phyloP scores from a whole-genome alignment of 169 alveolate species.

The Cryptosporidium xiaoi region DNA sequence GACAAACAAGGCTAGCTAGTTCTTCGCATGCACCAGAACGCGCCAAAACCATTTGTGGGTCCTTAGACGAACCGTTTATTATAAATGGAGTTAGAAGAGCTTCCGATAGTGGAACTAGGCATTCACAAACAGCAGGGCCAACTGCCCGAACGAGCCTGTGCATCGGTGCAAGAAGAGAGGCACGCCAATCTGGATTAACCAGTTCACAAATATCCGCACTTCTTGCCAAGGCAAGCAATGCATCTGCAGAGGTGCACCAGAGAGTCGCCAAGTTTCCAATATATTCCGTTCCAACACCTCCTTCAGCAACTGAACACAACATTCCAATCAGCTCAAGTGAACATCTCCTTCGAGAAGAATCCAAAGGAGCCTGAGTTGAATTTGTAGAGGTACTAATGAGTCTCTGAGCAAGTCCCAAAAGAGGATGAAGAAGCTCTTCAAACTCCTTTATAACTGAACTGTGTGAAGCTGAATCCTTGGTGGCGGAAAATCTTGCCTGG shows the following conservation, averaged over 20 bases:
- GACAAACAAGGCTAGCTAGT: slow-evolving; percentile 38
- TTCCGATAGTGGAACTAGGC: slow-evolving; percentile 19
- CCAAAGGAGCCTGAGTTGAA: neutral
- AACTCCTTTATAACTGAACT: slow-evolving; percentile 15
- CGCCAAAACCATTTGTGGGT: neutral
- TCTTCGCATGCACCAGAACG: slow-evolving; percentile 57
- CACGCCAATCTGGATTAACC: neutral
- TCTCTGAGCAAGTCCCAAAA: slow-evolving; percentile 14
- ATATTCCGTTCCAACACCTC: slow-evolving; percentile 4
- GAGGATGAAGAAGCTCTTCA: slow-evolving; percentile 41
- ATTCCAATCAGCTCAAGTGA: slow-evolving; percentile 41
- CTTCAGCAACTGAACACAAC: slow-evolving; percentile 52
- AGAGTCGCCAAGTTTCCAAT: slow-evolving; percentile 11
- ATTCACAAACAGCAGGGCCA: slow-evolving; percentile 51
- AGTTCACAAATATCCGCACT: neutral
- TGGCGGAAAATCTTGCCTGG: neutral
- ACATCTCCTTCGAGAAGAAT: slow-evolving; percentile 27
- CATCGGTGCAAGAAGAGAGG: slow-evolving; percentile 44
- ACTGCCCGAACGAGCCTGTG: slow-evolving; percentile 29
- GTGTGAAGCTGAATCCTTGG: neutral
- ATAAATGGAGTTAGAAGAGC: slow-evolving; percentile 34
- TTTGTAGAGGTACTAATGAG: neutral
- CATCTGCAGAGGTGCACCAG: slow-evolving; percentile 44
- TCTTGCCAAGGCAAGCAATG: slow-evolving; percentile 1
- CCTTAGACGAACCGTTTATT: neutral